Conservation (phyloP, 2,329 filamentous ascomycete genomes). For the Diplodia scrobiculata region DNA sequence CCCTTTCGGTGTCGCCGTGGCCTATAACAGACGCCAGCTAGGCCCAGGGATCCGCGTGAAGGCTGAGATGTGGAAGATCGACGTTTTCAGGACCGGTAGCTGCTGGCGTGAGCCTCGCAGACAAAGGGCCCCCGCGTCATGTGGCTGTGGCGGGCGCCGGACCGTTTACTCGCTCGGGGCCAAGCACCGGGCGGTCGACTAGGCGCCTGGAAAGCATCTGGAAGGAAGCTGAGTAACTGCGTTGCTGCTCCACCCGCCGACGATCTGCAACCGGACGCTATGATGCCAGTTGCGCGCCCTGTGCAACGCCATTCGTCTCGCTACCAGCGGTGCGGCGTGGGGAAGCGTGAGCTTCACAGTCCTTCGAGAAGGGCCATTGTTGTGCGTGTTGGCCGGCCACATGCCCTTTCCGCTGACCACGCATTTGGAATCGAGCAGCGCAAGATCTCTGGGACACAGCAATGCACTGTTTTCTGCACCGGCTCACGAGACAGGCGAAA, state of each 20-base stretch:
- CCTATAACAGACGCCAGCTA: conserved; percentile 23
- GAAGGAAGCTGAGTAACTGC: conserved; percentile 18
- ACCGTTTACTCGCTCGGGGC: conserved; percentile 20
- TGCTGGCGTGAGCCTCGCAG: conserved; percentile 19
- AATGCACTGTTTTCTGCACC: conserved; percentile 28
- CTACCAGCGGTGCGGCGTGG: conserved; percentile 23
- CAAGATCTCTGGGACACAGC: conserved; percentile 21
- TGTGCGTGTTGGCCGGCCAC: not conserved
- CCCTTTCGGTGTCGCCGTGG: conserved; percentile 27
- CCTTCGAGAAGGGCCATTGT: conserved; percentile 13
- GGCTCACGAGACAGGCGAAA: conserved; percentile 29
- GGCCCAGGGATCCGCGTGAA: conserved; percentile 23
- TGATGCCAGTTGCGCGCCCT: conserved; percentile 19
- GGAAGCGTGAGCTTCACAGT: conserved; percentile 12
- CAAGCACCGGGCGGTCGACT: conserved; percentile 8
- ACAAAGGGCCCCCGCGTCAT: conserved; percentile 13
- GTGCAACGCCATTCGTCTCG: conserved; percentile 27
- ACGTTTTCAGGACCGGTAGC: conserved; percentile 25
- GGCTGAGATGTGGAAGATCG: conserved; percentile 23
- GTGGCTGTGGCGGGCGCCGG: conserved; percentile 26
- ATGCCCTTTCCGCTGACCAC: conserved; percentile 6
- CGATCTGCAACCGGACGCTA: conserved; percentile 23
- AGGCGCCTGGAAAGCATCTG: conserved; percentile 17
- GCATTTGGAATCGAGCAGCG: conserved; percentile 27
- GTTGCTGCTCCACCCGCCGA: conserved; percentile 17